Base-by-base conservation (phyloP, 2,329 filamentous ascomycete species). In the Epichloe glyceriae region DNA sequence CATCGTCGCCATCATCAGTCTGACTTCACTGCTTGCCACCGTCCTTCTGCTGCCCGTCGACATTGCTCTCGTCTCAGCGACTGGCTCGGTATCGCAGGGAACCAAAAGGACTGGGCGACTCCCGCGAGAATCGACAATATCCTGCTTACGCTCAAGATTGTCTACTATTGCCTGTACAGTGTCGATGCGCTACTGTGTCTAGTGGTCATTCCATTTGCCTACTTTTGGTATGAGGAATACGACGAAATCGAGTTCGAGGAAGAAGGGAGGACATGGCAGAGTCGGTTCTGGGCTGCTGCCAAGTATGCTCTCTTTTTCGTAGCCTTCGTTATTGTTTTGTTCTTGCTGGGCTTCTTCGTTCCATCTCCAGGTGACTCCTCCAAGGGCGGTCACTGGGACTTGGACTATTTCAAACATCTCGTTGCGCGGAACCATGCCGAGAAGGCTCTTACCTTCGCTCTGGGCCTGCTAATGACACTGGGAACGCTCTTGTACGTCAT, bases 171-270 rank as follows among this genome's bases (percentile, higher is more conserved):
- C 0, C 76, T 98, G 0, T 98, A 97, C 71, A 93, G 87, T 59
- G 73, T 96, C 57, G 93, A 98, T 66, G 87, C 89, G 1, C 65
- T 96, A 5, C 79, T 98, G 11, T 98, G 93, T 62, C 74, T 98
- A 44, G 66, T 97, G 17, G 79, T 95, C 43, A 85, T 97, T 19
- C 93, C 93, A 0, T 98, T 98, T 64, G 85, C 90, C 46, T 98
- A 98, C 72, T 98, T 98, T 66, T 96, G 86, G 82, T 93, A 95
- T 62, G 93, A 98, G 66, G 93, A 97, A 67, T 95, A 95, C 57
- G 91, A 96, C 61, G 89, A 96, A 69, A 83, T 91, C 19, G 89
- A 89, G 54, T 78, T 84, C 35, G 87, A 95, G 60, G 87, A 95
- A 60, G 86, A 88, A 34, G 81, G 79, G 33, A 83, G 90, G 64